Conservation (phyloP, 2,329 filamentous ascomycete genomes). For the Madurella fahalii region DNA sequence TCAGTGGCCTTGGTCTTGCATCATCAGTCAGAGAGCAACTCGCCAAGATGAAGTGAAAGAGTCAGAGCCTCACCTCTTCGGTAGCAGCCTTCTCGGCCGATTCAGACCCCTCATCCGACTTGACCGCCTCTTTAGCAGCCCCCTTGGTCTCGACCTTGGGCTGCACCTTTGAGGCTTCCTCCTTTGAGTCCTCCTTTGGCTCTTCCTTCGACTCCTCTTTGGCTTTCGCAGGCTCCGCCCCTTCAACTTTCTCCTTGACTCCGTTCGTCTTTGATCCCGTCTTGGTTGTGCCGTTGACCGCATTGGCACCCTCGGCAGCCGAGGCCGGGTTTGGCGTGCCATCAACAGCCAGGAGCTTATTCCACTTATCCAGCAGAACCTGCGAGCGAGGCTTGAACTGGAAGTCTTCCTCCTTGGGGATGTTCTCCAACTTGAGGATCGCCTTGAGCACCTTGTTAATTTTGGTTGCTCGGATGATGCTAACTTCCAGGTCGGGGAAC, state of each 20-base stretch:
- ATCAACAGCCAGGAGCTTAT: conserved; percentile 68
- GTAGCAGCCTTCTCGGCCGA: conserved; percentile 30
- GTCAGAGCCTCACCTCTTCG: conserved; percentile 33
- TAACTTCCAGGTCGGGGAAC: conserved; percentile 74
- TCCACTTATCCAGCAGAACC: conserved; percentile 82
- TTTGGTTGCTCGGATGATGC: conserved; percentile 86
- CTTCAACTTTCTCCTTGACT: conserved; percentile 36
- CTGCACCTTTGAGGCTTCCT: conserved; percentile 33
- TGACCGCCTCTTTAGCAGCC: conserved; percentile 33
- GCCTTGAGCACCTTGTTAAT: conserved; percentile 98
- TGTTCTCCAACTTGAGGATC: conserved; percentile 79
- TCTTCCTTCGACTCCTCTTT: conserved; percentile 35
- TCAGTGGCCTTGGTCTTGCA: conserved; percentile 30
- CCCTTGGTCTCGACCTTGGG: conserved; percentile 34
- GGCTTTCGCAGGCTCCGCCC: conserved; percentile 33
- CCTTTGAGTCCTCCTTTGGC: conserved; percentile 37
- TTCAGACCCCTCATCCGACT: conserved; percentile 1
- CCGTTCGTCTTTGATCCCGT: conserved; percentile 36
- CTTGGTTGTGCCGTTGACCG: conserved; percentile 44
- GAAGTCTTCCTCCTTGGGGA: conserved; percentile 85
- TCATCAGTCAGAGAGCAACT: not conserved
- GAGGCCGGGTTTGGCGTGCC: conserved; percentile 32
- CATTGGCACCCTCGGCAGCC: conserved; percentile 31
- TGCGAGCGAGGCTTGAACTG: conserved; percentile 82
- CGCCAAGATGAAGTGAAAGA: not conserved